Conservation (phyloP, 2,329 filamentous ascomycete genomes). For the Dichotomopilus funicola region DNA sequence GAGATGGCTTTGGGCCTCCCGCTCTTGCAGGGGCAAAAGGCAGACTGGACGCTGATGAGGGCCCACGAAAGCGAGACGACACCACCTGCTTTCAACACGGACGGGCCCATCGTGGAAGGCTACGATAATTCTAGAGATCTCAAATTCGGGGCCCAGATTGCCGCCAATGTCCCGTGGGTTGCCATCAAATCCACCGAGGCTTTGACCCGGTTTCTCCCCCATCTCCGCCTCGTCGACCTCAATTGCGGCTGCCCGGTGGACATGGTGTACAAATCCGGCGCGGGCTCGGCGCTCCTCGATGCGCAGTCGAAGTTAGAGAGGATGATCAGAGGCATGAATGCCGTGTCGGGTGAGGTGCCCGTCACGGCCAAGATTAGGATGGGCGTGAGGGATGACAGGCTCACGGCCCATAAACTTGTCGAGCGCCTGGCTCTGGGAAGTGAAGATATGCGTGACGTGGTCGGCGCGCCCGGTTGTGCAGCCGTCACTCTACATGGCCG, state of each 20-base stretch:
- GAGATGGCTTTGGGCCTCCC: constrained; percentile 96
- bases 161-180: constrained; percentile 85
- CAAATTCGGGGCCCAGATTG: constrained; percentile 88
- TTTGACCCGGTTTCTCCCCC: constrained; percentile 67
- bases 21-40: constrained; percentile 79
- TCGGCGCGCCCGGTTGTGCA: constrained; percentile 77
- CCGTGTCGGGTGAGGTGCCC: constrained; percentile 81
- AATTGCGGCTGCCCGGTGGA: constrained; percentile 98
- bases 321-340: constrained; percentile 93
- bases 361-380: constrained; percentile 94
- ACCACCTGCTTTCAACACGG: constrained; percentile 60
- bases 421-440: constrained; percentile 78
- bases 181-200: constrained; percentile 84
- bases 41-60: constrained; percentile 93
- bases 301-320: constrained; percentile 81
- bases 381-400: constrained; percentile 73
- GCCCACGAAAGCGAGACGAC: constrained; percentile 76
- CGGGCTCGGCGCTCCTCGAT: constrained; percentile 89
- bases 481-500: constrained; percentile 95
- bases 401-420: constrained; percentile 73
- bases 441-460: constrained; percentile 59
- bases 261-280: constrained; percentile 79
- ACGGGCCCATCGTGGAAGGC: constrained; percentile 53
- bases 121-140: constrained; percentile 81
- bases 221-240: constrained; percentile 83